Evolutionary conservation across 2,329 filamentous ascomycete species (phyloP).

Genomic region (Alternaria rosae): DNA sequence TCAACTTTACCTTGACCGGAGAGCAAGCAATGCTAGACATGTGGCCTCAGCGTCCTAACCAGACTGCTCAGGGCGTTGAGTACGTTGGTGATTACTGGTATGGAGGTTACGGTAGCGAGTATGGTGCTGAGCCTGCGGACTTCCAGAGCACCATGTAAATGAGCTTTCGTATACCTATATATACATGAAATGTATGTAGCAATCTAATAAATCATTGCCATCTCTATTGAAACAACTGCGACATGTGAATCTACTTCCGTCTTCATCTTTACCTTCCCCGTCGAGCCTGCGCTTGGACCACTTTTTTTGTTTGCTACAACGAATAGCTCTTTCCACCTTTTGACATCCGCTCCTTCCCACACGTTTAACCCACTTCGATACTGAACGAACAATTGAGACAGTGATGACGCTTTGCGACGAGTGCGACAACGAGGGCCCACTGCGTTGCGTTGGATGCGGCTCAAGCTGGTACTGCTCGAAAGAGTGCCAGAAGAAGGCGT

Average conservation of each 20-base stretch:
- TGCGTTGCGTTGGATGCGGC: background rate
- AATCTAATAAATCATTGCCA: background rate
- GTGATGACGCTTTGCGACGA: background rate
- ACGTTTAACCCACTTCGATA: background rate
- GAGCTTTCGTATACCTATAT: background rate
- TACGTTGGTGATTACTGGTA: constrained; percentile 32
- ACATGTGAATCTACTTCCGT: background rate
- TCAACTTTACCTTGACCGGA: constrained; percentile 37
- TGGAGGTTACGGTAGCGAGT: constrained; percentile 23
- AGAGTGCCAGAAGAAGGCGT: background rate
- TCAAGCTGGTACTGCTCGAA: background rate
- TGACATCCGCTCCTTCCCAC: background rate
- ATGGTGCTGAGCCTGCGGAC: background rate
- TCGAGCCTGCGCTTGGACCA: background rate
- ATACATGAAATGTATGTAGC: background rate
- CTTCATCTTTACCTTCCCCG: background rate
- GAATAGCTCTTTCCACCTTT: background rate
- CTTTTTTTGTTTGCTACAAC: background rate
- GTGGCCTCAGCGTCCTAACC: constrained; percentile 40
- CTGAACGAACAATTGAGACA: background rate
- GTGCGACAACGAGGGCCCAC: background rate
- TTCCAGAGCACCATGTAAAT: background rate
- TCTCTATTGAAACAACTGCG: background rate
- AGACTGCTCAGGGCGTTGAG: constrained; percentile 26
- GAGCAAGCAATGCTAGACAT: constrained; percentile 29